Base-by-base conservation (phyloP, 2,329 filamentous ascomycete genomes). In the Penicillium polonicum region DNA sequence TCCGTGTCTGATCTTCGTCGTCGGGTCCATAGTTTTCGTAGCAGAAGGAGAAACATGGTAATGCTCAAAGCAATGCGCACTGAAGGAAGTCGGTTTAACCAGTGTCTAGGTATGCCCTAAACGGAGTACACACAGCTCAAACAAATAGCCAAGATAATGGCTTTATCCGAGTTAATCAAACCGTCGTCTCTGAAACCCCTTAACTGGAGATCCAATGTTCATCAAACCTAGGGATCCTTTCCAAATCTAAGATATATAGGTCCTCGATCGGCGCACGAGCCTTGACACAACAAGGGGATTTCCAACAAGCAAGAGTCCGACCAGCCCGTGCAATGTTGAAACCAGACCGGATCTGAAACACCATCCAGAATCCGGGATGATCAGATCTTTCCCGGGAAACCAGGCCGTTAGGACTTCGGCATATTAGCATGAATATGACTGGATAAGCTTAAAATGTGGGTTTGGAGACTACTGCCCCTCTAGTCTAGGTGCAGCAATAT, bases 301-400 rank as follows among this genome's bases (percentile, higher is more conserved):
- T 35, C 19, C 38, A 33, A 41, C 25, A 15, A 50, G 56, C 49
- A 48, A 27, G 35, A 45, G 58, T 31, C 41, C 43, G 42, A 58
- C 21, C 38, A 54, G 31, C 17, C 19, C n/a, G 17, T 25, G 42
- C 9, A 29, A 42, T 12, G 53, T 60, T 57, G 38, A 56, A 60
- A 60, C 42, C 45, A 36, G 49, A 59, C 60, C 42, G 29, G 39
- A 10, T 35, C 55, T 58, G 61, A 57, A 65, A 62, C 63, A 52
- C 9, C 25, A 53, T 17, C 49, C 36, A 48, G 29, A 23, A 35
- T 31, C 39, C 2, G 3, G 45, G 21, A 29, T n/a, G 39, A 25
- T 35, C 12, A 23, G 5, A 31, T 21, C 15, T 51, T 55, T 35
- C 17, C 36, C 29, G 36, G 25, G 7, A n/a, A 35, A 42, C 13